A percentile compares a stretch with the other conserved stretches of the same genome.
phyloP scores from a whole-genome alignment of 1,139 yeast genomes.

The Blastobotrys ciferrii region DNA sequence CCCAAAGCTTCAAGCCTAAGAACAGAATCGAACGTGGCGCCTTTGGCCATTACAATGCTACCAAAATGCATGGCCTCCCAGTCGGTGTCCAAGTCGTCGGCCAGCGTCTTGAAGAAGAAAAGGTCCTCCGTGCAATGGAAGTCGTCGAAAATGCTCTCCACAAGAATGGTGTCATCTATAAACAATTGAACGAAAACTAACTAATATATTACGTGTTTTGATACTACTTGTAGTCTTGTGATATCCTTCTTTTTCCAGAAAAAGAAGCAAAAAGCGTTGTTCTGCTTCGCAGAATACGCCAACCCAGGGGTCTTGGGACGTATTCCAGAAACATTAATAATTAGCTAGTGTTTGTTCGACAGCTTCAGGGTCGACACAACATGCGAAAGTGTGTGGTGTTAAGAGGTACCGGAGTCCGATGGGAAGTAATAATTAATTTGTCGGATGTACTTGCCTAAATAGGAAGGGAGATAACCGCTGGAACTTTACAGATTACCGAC shows the following conservation, averaged over 20 bases:
- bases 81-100: slow-evolving; percentile 65
- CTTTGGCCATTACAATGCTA: slow-evolving; percentile 51
- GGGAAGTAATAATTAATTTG: neutral
- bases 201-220: neutral
- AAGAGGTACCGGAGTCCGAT: neutral
- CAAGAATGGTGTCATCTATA: slow-evolving; percentile 32
- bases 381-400: too few species aligned
- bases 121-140: slow-evolving; percentile 47
- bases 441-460: neutral
- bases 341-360: neutral
- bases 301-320: too few species aligned
- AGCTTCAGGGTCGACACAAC: too few species aligned
- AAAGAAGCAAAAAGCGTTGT: too few species aligned
- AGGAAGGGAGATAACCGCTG: neutral
- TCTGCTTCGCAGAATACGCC: neutral
- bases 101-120: slow-evolving; percentile 60
- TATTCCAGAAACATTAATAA: slow-evolving; percentile 1
- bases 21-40: slow-evolving; percentile 43
- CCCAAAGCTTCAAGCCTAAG: slow-evolving; percentile 36
- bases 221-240: neutral
- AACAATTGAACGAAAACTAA: slow-evolving; percentile 28
- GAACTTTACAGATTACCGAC: slow-evolving; percentile 22
- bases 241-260: too few species aligned
- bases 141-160: slow-evolving; percentile 38
- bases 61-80: slow-evolving; percentile 59